A percentile compares a stretch with the other conserved stretches of the same genome.
Evolutionary conservation across 2,329 filamentous ascomycete genomes (phyloP).

Genomic region (Fusarium bactridioides): DNA sequence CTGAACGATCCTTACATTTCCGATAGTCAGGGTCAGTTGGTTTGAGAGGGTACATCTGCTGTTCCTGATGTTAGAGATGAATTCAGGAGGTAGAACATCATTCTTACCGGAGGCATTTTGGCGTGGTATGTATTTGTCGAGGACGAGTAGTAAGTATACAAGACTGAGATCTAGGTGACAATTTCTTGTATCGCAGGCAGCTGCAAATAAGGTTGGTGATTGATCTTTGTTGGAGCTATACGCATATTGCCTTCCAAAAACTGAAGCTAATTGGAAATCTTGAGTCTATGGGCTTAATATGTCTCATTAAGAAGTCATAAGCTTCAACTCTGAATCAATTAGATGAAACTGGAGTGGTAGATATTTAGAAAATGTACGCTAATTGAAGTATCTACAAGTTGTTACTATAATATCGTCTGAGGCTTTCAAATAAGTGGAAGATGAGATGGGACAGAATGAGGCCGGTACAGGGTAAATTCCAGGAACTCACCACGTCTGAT

Average conservation of each 20-base stretch:
- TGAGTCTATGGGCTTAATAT: accelerated
- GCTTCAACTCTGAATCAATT: neutral
- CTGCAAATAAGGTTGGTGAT: too few species aligned
- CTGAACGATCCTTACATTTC: neutral
- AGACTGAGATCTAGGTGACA: neutral
- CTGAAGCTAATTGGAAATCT: neutral
- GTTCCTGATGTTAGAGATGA: accelerated
- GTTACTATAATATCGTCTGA: neutral
- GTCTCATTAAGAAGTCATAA: neutral
- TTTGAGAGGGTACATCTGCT: neutral
- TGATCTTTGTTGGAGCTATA: neutral
- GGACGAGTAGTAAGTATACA: too few species aligned
- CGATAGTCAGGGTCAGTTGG: neutral
- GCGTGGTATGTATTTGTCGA: neutral
- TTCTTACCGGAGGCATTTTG: neutral
- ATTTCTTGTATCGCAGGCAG: too few species aligned
- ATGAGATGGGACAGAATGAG: neutral
- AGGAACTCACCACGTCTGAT: neutral
- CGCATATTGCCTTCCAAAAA: neutral
- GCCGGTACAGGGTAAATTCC: too few species aligned
- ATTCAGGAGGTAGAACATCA: accelerated
- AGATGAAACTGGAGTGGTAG: too few species aligned
- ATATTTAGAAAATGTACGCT: accelerated
- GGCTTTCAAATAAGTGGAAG: too few species aligned
- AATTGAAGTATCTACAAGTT: neutral